A percentile compares a stretch with the other conserved stretches of the same genome.
Evolutionary conservation across 768 basidiomycete species (phyloP).

Genomic region (Amylocystis lapponica): DNA sequence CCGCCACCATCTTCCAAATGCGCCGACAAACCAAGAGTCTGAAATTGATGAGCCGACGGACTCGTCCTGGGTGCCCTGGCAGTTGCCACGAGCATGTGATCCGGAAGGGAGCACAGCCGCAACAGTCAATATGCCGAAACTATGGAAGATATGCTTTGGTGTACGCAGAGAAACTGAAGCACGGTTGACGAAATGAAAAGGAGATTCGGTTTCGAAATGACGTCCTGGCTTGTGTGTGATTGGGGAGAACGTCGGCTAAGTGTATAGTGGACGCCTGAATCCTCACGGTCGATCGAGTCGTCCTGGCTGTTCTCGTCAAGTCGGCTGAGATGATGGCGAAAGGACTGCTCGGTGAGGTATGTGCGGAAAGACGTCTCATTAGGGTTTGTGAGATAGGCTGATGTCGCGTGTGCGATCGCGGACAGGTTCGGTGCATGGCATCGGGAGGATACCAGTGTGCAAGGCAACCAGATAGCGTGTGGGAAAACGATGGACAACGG

Average conservation of each 20-base stretch:
- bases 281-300: slow-evolving; percentile 29
- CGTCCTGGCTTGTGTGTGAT: slow-evolving; percentile 11
- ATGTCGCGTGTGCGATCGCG: slow-evolving; percentile 3
- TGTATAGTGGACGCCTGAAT: slow-evolving; percentile 21
- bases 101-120: slow-evolving; percentile 65
- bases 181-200: slow-evolving; percentile 87
- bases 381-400: slow-evolving; percentile 95
- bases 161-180: slow-evolving; percentile 91
- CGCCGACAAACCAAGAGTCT: slow-evolving; percentile 87
- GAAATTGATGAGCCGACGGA: slow-evolving; percentile 24
- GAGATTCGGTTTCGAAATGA: slow-evolving; percentile 27
- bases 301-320: slow-evolving; percentile 67
- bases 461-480: slow-evolving; percentile 11
- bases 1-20: slow-evolving; percentile 89
- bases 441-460: not conserved
- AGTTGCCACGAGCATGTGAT: slow-evolving; percentile 11
- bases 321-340: slow-evolving; percentile 87
- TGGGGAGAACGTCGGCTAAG: slow-evolving; percentile 15
- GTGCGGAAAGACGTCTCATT: slow-evolving; percentile 90
- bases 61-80: slow-evolving; percentile 6
- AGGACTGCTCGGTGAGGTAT: slow-evolving; percentile 95
- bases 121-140: slow-evolving; percentile 82
- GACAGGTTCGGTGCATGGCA: slow-evolving; percentile 2
- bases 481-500: slow-evolving; percentile 5
- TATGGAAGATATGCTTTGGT: slow-evolving; percentile 82